A percentile compares a stretch with the other conserved stretches of the same genome.
phyloP scores from a whole-genome alignment of 305 asterid species.

The Ajuga reptans region DNA sequence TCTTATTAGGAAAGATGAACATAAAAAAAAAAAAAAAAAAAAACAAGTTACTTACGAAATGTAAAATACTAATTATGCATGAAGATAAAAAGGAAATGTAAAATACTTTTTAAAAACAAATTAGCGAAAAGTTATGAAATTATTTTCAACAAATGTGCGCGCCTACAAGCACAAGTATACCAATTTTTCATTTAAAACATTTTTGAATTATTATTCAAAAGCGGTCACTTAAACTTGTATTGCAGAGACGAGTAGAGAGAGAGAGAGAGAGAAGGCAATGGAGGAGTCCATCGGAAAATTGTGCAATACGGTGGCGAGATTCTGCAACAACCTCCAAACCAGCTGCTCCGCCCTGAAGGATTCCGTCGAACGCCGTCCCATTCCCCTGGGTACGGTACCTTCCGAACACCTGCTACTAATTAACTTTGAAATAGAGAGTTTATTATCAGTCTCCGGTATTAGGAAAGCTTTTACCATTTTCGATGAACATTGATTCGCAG shows the following conservation, averaged over 20 bases:
- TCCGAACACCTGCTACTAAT: neutral
- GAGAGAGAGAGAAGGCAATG: conserved; percentile 27
- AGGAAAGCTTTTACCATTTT: neutral
- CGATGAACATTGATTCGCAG: conserved; percentile 23
- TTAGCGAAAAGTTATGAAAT: no score
- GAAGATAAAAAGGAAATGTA: no score
- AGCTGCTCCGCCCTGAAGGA: conserved; percentile 70
- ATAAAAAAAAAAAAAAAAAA: no score
- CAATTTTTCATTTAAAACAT: no score
- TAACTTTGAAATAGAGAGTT: neutral
- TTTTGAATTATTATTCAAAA: neutral
- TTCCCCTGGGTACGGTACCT: conserved; percentile 63
- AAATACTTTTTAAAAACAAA: no score
- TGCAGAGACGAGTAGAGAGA: neutral
- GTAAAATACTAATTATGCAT: no score
- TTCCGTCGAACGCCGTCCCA: conserved; percentile 81
- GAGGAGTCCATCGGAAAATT: conserved; percentile 59
- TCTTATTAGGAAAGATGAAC: no score
- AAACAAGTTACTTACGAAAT: no score
- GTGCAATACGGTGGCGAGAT: conserved; percentile 50
- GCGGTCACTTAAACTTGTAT: neutral
- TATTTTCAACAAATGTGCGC: no score
- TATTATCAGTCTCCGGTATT: neutral
- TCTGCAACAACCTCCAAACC: conserved; percentile 71
- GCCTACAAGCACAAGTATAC: no score